Evolutionary conservation across 2,329 filamentous ascomycete genomes (phyloP).

Genomic region (Aspergillus sojae): DNA sequence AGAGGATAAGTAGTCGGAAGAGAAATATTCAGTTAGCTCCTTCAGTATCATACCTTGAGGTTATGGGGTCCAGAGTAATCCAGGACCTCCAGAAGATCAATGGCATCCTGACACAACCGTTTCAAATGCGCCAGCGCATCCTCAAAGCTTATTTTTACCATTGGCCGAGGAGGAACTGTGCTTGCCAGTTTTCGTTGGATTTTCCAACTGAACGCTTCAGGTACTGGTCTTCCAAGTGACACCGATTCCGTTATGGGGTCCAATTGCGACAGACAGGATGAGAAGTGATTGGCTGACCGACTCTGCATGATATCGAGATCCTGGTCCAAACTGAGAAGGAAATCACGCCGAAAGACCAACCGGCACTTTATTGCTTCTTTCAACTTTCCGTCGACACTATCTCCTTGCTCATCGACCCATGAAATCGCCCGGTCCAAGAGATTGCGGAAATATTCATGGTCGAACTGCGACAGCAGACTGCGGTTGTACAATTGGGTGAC

Average conservation of each 20-base stretch:
- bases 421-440: constrained; percentile 59
- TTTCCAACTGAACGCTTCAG: constrained; percentile 84
- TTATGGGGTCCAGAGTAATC: constrained; percentile 70
- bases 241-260: constrained; percentile 62
- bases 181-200: constrained; percentile 90
- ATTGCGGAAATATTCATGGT: constrained; percentile 57
- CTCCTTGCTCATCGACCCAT: constrained; percentile 48
- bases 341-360: constrained; percentile 64
- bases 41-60: constrained; percentile 58
- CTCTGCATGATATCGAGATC: constrained; percentile 35
- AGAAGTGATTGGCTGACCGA: constrained; percentile 32
- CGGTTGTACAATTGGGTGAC: constrained; percentile 88
- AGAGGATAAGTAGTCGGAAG: constrained; percentile 12
- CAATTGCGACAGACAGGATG: constrained; percentile 48
- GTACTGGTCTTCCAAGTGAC: constrained; percentile 64
- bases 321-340: constrained; percentile 45
- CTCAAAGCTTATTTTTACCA: constrained; percentile 74
- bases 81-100: constrained; percentile 68
- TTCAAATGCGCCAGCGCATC: constrained; percentile 72
- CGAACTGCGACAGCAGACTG: constrained; percentile 68
- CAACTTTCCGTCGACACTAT: constrained; percentile 38
- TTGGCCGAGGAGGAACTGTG: constrained; percentile 88
- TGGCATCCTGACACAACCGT: constrained; percentile 71
- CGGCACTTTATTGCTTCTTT: constrained; percentile 64
- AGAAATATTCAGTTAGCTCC: constrained; percentile 1